phyloP scores from a whole-genome alignment of 345 rosid species.

The Gossypium stocksii region DNA sequence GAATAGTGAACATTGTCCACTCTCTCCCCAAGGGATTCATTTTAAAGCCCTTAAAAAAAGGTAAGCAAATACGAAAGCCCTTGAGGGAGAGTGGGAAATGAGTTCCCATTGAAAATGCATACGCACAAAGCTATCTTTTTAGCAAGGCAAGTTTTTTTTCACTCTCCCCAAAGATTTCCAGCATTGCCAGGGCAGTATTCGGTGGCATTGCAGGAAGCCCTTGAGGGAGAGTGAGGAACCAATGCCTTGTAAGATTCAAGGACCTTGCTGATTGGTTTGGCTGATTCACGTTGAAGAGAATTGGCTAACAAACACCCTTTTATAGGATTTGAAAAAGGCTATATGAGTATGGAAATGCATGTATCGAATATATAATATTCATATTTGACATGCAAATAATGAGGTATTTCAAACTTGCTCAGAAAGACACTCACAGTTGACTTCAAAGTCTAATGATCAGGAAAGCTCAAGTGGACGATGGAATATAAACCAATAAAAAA shows the following conservation, averaged over 20 bases:
- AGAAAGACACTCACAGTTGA: not conserved
- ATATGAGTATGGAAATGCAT: too few species aligned
- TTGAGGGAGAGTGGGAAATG: constrained; percentile 13
- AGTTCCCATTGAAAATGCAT: not conserved
- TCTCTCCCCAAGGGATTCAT: constrained; percentile 1
- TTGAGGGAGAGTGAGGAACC: constrained; percentile 13
- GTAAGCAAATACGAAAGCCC: not conserved
- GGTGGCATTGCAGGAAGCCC: not conserved
- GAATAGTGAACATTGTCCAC: not conserved
- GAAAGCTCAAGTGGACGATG: not conserved
- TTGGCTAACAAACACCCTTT: not conserved
- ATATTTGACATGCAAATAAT: too few species aligned
- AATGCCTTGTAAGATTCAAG: not conserved
- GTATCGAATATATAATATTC: too few species aligned
- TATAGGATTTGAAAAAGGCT: not conserved
- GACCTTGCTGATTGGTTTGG: not conserved
- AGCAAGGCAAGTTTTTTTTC: constrained; percentile 7
- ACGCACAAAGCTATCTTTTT: too few species aligned
- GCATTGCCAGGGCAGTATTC: not conserved
- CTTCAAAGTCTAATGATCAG: not conserved
- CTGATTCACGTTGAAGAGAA: not conserved
- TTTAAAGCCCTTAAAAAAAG: not conserved
- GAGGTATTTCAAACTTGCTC: not conserved
- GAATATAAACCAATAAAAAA: too few species aligned
- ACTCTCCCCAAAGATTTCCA: not conserved